phyloP scores from a whole-genome alignment of 768 basidiomycete genomes.

The Russula earlei region DNA sequence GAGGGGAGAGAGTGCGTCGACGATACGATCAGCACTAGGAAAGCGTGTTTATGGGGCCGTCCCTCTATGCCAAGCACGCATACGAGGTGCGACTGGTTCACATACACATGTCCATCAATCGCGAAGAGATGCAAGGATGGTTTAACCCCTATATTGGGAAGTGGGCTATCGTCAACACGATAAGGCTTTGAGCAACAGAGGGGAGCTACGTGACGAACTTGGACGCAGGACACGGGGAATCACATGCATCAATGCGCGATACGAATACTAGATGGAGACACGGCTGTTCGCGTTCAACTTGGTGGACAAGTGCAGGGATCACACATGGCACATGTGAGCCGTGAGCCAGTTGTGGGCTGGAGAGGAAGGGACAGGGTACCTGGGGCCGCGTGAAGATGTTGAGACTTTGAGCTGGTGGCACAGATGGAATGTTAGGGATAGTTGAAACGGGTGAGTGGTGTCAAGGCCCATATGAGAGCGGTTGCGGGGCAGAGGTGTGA shows the following conservation, averaged over 20 bases:
- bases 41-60: not conserved
- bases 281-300: not conserved
- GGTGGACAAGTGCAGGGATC: not conserved
- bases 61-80: not conserved
- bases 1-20: not conserved
- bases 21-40: conserved; percentile 1
- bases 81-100: not conserved
- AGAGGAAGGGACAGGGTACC: not conserved
- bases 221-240: not conserved
- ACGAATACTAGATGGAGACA: not conserved
- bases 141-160: not conserved
- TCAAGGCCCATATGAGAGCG: not conserved
- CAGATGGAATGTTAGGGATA: not conserved
- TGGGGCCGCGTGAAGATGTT: not conserved
- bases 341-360: not conserved
- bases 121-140: not conserved
- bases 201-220: not conserved
- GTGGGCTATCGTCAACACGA: not conserved
- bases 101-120: not conserved
- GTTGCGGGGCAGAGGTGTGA: not conserved
- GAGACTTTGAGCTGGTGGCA: not conserved
- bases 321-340: not conserved
- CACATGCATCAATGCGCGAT: not conserved
- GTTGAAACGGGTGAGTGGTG: not conserved
- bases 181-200: not conserved